These are phyloP conservation scores for Macrolepiota fuliginosa DNA, from an alignment of 768 basidiomycete genomes.

Conservation along the genomic window DNA sequence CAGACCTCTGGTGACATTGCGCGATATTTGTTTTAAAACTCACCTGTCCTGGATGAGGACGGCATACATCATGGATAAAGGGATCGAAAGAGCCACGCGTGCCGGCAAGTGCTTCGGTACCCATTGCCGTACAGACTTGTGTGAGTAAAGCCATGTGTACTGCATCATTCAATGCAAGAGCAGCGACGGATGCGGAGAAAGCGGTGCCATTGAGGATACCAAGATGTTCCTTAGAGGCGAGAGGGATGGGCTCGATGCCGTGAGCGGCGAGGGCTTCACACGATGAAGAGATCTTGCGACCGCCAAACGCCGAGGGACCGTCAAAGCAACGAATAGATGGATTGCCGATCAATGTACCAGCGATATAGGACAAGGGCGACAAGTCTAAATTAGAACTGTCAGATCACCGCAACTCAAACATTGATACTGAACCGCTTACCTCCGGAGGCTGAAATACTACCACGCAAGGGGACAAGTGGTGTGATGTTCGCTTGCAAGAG, in stretches of 20 bases:
- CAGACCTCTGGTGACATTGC: neutral
- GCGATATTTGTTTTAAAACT: neutral
- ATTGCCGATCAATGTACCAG: slow-evolving; percentile 77
- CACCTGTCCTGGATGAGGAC: slow-evolving; percentile 83
- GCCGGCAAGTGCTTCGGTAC: slow-evolving; percentile 78
- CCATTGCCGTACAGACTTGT: slow-evolving; percentile 79
- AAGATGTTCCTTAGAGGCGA: slow-evolving; percentile 75
- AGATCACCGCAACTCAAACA: slow-evolving; percentile 8
- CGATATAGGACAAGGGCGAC: slow-evolving; percentile 81
- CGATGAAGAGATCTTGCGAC: slow-evolving; percentile 52
- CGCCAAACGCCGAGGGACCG: slow-evolving; percentile 46
- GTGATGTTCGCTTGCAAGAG: slow-evolving; percentile 72
- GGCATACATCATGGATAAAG: slow-evolving; percentile 72
- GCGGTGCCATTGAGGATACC: slow-evolving; percentile 86
- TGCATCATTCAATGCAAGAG: slow-evolving; percentile 71
- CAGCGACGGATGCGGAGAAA: slow-evolving; percentile 77
- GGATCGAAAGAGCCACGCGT: slow-evolving; percentile 69
- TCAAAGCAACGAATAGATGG: slow-evolving; percentile 73
- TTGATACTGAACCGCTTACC: slow-evolving; percentile 35
- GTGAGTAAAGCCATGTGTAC: slow-evolving; percentile 64
- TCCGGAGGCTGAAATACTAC: slow-evolving; percentile 82
- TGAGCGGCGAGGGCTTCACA: slow-evolving; percentile 57
- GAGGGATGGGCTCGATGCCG: slow-evolving; percentile 59
- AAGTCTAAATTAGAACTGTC: slow-evolving; percentile 45
- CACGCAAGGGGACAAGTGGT: slow-evolving; percentile 78